Conservation (phyloP, 345 rosid species). For the Bretschneidera sinensis region DNA sequence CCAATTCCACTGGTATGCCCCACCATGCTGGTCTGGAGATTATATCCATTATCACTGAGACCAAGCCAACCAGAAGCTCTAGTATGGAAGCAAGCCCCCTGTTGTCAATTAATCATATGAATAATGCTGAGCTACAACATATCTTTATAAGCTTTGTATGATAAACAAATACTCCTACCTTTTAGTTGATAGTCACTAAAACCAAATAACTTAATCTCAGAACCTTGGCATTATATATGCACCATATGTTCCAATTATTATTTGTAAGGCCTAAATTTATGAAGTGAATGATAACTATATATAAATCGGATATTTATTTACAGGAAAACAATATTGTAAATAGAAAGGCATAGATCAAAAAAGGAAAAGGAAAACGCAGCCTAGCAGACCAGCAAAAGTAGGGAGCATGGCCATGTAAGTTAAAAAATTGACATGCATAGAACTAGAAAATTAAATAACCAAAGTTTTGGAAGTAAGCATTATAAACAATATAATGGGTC, state of each 20-base stretch:
- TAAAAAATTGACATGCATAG: too few species aligned
- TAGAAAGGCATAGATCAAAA: not conserved
- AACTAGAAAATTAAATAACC: too few species aligned
- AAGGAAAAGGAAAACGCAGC: not conserved
- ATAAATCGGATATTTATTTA: not conserved
- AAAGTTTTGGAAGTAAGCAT: too few species aligned
- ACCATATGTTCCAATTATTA: too few species aligned
- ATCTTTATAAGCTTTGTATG: not conserved
- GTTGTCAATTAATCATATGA: constrained; percentile 23
- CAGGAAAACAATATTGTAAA: not conserved
- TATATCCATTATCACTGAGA: constrained; percentile 39
- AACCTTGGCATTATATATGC: too few species aligned
- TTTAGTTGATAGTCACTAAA: too few species aligned
- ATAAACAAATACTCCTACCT: too few species aligned
- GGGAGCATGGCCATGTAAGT: too few species aligned
- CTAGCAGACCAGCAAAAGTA: not conserved
- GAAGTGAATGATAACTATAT: not conserved
- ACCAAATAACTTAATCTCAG: not conserved
- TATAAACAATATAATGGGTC: too few species aligned
- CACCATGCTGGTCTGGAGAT: constrained; percentile 63
- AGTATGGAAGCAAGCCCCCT: constrained; percentile 64
- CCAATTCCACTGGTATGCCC: constrained; percentile 57
- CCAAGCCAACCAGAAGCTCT: constrained; percentile 52
- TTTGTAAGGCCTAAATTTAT: not conserved
- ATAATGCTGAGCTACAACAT: constrained; percentile 1